Percentiles rank a stretch among this genome's conserved stretches.
Evolutionary conservation across 2,329 filamentous ascomycete genomes (phyloP).

Genomic region (Chaetomiaceae sp.): DNA sequence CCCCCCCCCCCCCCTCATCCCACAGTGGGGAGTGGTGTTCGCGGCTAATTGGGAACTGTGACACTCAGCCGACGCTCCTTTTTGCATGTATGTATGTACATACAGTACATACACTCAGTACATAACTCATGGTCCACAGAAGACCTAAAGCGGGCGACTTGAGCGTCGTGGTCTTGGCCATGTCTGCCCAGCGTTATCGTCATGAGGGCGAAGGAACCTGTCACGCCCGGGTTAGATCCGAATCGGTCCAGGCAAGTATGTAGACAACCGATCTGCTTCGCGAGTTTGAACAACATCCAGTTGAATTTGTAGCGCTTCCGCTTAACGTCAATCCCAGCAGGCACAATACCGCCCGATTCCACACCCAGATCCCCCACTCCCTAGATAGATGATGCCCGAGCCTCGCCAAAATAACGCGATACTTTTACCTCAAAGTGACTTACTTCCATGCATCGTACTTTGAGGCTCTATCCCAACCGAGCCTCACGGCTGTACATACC

Average conservation of each 20-base stretch:
- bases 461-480: not conserved
- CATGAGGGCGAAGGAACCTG: too few relatives aligned
- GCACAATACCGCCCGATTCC: not conserved
- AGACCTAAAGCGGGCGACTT: too few relatives aligned
- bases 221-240: too few relatives aligned
- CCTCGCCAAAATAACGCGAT: too few relatives aligned
- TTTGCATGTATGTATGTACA: not conserved
- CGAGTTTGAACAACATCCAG: not conserved
- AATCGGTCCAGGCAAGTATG: too few relatives aligned
- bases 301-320: not conserved
- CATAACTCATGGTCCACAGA: too few relatives aligned
- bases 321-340: not conserved
- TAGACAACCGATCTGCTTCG: too few relatives aligned
- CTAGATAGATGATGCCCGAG: too few relatives aligned
- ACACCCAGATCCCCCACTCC: not conserved
- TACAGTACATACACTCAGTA: too few relatives aligned
- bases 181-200: too few relatives aligned
- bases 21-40: slow-evolving; percentile 4
- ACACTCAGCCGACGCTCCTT: slow-evolving; percentile 5
- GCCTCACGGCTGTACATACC: not conserved
- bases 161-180: too few relatives aligned
- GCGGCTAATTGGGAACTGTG: slow-evolving; percentile 18
- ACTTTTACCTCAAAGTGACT: too few relatives aligned
- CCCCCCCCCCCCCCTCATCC: slow-evolving; percentile 4
- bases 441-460: not conserved